Conservation (phyloP, 768 basidiomycete species). For the Pleurotus platypus region DNA sequence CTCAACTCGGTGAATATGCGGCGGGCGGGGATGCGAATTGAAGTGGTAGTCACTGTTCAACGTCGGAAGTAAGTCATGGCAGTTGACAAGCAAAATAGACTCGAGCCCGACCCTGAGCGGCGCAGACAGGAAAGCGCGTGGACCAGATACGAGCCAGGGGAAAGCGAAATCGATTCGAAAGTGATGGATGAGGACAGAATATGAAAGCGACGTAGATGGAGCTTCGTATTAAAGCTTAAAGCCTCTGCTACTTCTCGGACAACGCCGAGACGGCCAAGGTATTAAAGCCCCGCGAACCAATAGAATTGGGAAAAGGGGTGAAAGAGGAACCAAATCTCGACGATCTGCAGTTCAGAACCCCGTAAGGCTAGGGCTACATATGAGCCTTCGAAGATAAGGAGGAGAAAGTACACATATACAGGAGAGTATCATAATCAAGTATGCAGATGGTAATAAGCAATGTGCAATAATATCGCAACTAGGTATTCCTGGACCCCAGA, state of each 20-base stretch:
- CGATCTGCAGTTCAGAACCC: neutral
- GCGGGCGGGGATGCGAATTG: neutral
- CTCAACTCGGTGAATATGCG: neutral
- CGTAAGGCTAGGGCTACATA: slow-evolving; percentile 1
- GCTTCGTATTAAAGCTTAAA: slow-evolving; percentile 14
- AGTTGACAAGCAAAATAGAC: neutral
- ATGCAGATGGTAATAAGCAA: neutral
- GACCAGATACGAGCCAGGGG: neutral
- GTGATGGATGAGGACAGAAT: neutral
- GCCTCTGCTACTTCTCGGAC: slow-evolving; percentile 4
- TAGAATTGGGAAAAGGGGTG: neutral
- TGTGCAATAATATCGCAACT: neutral
- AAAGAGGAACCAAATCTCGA: slow-evolving; percentile 7
- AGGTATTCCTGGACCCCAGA: slow-evolving; percentile 19
- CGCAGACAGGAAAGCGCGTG: neutral
- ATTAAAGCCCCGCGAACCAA: slow-evolving; percentile 5
- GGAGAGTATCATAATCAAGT: neutral
- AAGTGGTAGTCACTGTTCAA: neutral
- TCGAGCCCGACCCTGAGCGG: slow-evolving; percentile 18
- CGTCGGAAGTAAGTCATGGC: slow-evolving; percentile 5
- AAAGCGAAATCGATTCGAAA: neutral
- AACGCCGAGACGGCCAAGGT: slow-evolving; percentile 7
- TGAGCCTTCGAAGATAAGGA: neutral
- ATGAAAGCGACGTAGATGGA: slow-evolving; percentile 16
- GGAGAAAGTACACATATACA: neutral